phyloP scores from a whole-genome alignment of 2,329 filamentous ascomycete genomes.

The Cytospora piceicola region DNA sequence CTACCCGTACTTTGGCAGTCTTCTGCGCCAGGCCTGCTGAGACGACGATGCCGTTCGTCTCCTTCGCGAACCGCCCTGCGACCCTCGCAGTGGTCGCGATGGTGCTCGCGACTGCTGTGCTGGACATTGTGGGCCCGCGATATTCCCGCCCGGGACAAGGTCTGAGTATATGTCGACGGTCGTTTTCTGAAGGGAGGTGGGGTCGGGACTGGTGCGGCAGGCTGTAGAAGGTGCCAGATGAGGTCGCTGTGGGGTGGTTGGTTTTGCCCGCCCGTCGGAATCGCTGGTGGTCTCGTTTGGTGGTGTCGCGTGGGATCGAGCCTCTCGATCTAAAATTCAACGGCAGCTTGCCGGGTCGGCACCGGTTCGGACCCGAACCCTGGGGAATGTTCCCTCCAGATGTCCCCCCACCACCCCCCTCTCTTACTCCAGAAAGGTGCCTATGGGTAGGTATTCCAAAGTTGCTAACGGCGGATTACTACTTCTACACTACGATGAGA shows the following conservation, averaged over 20 bases:
- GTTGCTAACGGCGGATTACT: no score
- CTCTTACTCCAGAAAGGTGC: neutral
- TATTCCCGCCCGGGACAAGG: slow-evolving; percentile 1
- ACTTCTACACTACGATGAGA: no score
- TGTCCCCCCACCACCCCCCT: neutral
- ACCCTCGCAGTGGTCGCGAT: slow-evolving; percentile 15
- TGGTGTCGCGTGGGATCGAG: neutral
- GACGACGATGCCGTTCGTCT: slow-evolving; percentile 66
- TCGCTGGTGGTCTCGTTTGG: neutral
- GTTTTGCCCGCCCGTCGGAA: neutral
- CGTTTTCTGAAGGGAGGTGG: neutral
- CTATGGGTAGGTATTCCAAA: no score
- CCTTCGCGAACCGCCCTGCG: slow-evolving; percentile 4
- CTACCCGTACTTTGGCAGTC: slow-evolving; percentile 78
- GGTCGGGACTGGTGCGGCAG: neutral
- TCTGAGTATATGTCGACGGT: neutral
- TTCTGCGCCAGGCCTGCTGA: slow-evolving; percentile 78
- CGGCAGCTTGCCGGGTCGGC: slow-evolving; percentile 2
- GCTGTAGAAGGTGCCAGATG: neutral
- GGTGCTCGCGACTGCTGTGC: slow-evolving; percentile 18
- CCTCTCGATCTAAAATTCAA: neutral
- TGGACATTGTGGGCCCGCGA: slow-evolving; percentile 16
- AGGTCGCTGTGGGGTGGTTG: neutral
- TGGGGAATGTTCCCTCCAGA: neutral
- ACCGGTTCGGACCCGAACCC: neutral